Base-by-base conservation (phyloP, 2,329 filamentous ascomycete species). In the Diaporthe vaccinii region DNA sequence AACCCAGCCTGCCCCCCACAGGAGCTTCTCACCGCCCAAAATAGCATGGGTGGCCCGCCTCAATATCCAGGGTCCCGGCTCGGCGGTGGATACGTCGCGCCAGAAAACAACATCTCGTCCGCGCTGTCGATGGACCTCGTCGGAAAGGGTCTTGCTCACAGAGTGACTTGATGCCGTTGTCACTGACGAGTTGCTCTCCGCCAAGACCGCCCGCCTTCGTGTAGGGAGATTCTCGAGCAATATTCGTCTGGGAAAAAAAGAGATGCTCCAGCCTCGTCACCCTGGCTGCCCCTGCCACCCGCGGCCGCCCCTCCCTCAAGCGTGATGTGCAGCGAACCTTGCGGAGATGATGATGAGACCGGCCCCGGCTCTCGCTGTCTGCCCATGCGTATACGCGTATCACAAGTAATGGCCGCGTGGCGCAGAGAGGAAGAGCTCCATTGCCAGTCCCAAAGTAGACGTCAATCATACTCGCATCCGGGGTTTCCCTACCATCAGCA, bases 41-140 rank as follows among this genome's bases (percentile, higher is more conserved):
- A 69, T 55, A 69, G 65, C 65, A 69, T 55, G 65, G 46, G 65
- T 69, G 65, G 65, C 34, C 34, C 49, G 49, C 65, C 49, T n/a
- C 34, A 55, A 41, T 55, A 55, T 31, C 68, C 36, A 71, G 51
- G 68, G 68, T 71, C 68, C 68, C 51, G 68, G 68, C 68, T 58
- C 68, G 25, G 68, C 25, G 68, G 68, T 57, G 68, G 68, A 49
- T 44, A 58, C 36, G 31, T 57, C 68, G 68, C 68, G 36, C 36
- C 68, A 31, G 39, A 71, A 71, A 46, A 57, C 68, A 58, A 71
- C 68, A 57, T 71, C 68, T 71, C 55, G 53, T 71, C 68, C 68
- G 68, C 39, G 55, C 68, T 39, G 34, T n/a, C 25, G 58, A 65
- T 55, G 44, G 70, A 53, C 25, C 70, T 61, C 39, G 28, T 72